Percentiles rank a stretch among this genome's conserved stretches.
phyloP scores from a whole-genome alignment of 2,329 filamentous ascomycete genomes.

The Penicillium sp. region DNA sequence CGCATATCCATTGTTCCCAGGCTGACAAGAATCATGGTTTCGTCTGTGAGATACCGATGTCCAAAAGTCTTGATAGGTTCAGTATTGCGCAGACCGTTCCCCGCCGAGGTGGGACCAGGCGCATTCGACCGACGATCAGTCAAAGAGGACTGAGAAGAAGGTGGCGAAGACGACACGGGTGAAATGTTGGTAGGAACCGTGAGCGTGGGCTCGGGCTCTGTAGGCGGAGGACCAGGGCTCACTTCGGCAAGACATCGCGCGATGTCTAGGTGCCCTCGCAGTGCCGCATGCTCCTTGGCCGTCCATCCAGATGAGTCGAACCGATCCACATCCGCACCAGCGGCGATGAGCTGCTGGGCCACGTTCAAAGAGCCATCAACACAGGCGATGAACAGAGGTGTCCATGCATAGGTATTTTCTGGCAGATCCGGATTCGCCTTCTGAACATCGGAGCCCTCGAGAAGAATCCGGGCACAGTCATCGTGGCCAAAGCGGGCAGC shows the following conservation, averaged over 20 bases:
- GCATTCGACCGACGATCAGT: conserved; percentile 41
- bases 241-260: conserved; percentile 62
- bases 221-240: conserved; percentile 40
- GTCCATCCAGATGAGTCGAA: conserved; percentile 89
- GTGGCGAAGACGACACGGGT: conserved; percentile 34
- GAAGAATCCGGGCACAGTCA: conserved; percentile 70
- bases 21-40: conserved; percentile 86
- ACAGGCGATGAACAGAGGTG: conserved; percentile 85
- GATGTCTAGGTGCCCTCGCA: conserved; percentile 82
- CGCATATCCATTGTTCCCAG: conserved; percentile 92
- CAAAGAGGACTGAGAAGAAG: conserved; percentile 36
- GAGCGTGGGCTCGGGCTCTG: conserved; percentile 29
- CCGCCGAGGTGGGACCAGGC: conserved; percentile 23
- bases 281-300: conserved; percentile 82
- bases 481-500: conserved; percentile 83
- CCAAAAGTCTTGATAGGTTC: conserved; percentile 93
- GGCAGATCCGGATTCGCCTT: conserved; percentile 69
- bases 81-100: conserved; percentile 38
- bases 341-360: conserved; percentile 69
- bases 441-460: conserved; percentile 65
- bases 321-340: conserved; percentile 68
- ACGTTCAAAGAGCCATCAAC: conserved; percentile 79
- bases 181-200: conserved; percentile 28
- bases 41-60: conserved; percentile 84
- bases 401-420: conserved; percentile 88